Evolutionary conservation across 2,329 filamentous ascomycete species (phyloP).

Genomic region (Exophiala sp.): DNA sequence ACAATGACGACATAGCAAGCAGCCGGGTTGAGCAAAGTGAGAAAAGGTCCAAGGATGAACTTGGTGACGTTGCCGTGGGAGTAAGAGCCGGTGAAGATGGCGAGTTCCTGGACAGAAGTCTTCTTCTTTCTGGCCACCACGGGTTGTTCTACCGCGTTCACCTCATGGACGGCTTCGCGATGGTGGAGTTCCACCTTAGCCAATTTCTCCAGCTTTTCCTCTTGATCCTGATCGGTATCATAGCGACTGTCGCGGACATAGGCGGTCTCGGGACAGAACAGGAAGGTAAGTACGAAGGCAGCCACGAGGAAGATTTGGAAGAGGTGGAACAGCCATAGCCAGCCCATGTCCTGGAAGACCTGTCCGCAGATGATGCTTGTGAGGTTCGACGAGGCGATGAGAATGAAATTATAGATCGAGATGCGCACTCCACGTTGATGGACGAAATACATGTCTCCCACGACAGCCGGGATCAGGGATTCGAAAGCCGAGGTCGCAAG

Average conservation of each 20-base stretch:
- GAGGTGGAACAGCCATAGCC: constrained; percentile 28
- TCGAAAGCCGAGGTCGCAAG: constrained; percentile 49
- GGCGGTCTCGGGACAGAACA: constrained; percentile 31
- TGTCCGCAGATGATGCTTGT: constrained; percentile 38
- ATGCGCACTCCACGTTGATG: constrained; percentile 27
- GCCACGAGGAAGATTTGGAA: constrained; percentile 31
- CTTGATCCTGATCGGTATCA: constrained; percentile 27
- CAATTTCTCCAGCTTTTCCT: constrained; percentile 13
- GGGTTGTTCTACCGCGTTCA: no score
- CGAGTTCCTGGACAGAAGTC: constrained; percentile 23
- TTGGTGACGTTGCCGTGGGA: constrained; percentile 22
- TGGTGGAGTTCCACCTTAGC: constrained; percentile 17
- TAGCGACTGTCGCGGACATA: constrained; percentile 29
- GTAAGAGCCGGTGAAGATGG: constrained; percentile 24
- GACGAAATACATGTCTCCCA: constrained; percentile 42
- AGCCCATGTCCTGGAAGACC: constrained; percentile 26
- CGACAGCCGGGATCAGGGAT: constrained; percentile 45
- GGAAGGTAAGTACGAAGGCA: constrained; percentile 31
- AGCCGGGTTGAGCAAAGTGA: constrained; percentile 32
- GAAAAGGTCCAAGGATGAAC: constrained; percentile 32
- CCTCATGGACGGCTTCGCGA: constrained; percentile 21
- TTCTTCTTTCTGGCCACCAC: no score
- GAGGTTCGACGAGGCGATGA: constrained; percentile 30
- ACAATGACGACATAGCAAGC: constrained; percentile 28
- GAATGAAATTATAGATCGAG: constrained; percentile 25